Evolutionary conservation across 805 yeast genomes (phyloP).

Genomic region (Pichia membranifaciens): DNA sequence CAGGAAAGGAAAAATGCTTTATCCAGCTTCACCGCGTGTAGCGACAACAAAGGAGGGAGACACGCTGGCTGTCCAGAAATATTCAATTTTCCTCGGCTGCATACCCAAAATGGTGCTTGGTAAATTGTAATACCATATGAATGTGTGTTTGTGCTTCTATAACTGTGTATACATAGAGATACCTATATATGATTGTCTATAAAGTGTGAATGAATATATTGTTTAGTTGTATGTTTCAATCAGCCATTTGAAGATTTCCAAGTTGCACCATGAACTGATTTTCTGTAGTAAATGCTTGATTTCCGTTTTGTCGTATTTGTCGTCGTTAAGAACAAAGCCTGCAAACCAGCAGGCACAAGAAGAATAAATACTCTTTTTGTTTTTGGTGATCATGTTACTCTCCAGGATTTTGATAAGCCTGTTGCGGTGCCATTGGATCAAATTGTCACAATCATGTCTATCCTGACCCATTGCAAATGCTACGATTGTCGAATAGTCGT

Average conservation of each 20-base stretch:
- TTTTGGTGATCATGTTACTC: constrained; percentile 8
- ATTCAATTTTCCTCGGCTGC: too few species aligned
- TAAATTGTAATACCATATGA: too few species aligned
- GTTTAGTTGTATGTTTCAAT: neutral
- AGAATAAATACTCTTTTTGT: constrained; percentile 8
- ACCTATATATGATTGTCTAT: too few species aligned
- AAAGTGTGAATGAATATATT: too few species aligned
- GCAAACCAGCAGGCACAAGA: constrained; percentile 10
- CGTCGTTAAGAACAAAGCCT: constrained; percentile 8
- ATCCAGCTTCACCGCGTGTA: too few species aligned
- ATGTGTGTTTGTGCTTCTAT: too few species aligned
- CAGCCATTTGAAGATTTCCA: constrained; percentile 11
- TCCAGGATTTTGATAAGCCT: constrained; percentile 25
- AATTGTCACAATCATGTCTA: constrained; percentile 20
- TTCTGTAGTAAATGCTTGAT: constrained; percentile 1
- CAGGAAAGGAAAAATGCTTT: too few species aligned
- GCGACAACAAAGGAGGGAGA: too few species aligned
- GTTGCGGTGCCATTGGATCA: constrained; percentile 34
- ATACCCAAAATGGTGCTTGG: too few species aligned
- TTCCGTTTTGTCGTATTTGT: neutral
- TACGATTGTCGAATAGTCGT: constrained; percentile 8
- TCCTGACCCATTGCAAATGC: constrained; percentile 12
- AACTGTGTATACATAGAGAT: too few species aligned
- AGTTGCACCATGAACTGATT: constrained; percentile 8
- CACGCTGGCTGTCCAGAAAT: too few species aligned